Percentiles rank a stretch among this genome's conserved stretches.
Evolutionary conservation across 164 flowering plant genomes (phyloP).

Genomic region (Umbilicus rupestris): DNA sequence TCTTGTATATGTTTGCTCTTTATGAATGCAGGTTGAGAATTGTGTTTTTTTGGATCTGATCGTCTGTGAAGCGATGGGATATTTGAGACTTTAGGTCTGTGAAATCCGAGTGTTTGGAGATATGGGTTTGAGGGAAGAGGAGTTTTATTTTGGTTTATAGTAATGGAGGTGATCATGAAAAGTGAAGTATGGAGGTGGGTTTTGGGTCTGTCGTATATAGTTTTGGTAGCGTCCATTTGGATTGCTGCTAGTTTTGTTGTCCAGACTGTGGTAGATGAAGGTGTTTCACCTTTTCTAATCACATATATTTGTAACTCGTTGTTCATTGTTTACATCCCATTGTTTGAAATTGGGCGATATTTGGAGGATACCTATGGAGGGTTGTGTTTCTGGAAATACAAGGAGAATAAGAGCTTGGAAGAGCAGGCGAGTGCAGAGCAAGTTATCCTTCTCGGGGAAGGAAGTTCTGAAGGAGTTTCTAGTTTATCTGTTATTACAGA

Average conservation of each 20-base stretch:
- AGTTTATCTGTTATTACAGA: slow-evolving; percentile 13
- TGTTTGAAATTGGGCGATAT: slow-evolving; percentile 63
- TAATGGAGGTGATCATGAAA: slow-evolving; percentile 22
- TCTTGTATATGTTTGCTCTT: neutral
- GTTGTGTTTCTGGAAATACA: slow-evolving; percentile 33
- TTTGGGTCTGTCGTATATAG: slow-evolving; percentile 63
- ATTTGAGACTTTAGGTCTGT: neutral
- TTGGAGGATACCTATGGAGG: slow-evolving; percentile 52
- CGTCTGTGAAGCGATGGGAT: neutral
- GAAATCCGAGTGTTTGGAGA: neutral
- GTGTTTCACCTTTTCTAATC: slow-evolving; percentile 84
- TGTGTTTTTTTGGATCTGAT: neutral
- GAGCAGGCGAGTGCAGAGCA: slow-evolving; percentile 38
- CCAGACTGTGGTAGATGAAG: slow-evolving; percentile 80
- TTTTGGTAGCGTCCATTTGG: slow-evolving; percentile 80
- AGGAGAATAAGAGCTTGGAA: slow-evolving; percentile 15
- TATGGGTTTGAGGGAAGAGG: neutral
- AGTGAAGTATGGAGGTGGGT: slow-evolving; percentile 58
- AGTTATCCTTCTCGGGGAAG: slow-evolving; percentile 50
- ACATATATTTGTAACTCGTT: slow-evolving; percentile 92
- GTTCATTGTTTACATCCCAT: slow-evolving; percentile 67
- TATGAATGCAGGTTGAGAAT: neutral
- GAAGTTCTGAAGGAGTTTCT: slow-evolving; percentile 13
- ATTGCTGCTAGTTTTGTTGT: slow-evolving; percentile 88
- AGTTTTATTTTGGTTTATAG: neutral